Conservation (phyloP, 1,284 basidiomycete species). For the Ganoderma sinense region DNA sequence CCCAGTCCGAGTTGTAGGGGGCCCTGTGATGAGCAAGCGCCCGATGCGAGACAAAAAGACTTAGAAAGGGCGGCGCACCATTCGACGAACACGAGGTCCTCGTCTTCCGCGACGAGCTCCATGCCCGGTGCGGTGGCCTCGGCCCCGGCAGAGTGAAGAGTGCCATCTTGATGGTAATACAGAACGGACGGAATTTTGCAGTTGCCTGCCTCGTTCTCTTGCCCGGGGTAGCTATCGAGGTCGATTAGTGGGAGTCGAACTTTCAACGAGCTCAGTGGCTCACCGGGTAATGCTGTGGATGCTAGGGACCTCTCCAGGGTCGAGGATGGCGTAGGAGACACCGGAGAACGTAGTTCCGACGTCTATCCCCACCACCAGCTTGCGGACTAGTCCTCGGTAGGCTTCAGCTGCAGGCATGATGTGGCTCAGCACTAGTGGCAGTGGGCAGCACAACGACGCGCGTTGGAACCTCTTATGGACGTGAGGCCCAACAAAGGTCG, state of each 20-base stretch:
- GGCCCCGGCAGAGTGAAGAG: slow-evolving; percentile 56
- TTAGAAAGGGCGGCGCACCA: slow-evolving; percentile 50
- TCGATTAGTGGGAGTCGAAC: not conserved
- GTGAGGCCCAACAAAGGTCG: not conserved
- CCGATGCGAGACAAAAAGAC: not conserved
- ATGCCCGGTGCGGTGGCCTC: slow-evolving; percentile 55
- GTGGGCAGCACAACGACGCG: not conserved
- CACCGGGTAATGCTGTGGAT: slow-evolving; percentile 55
- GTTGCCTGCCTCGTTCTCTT: slow-evolving; percentile 49
- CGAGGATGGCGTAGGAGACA: slow-evolving; percentile 52
- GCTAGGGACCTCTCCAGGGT: slow-evolving; percentile 55
- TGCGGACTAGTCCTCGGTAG: slow-evolving; percentile 38
- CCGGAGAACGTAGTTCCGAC: slow-evolving; percentile 63
- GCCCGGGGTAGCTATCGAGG: slow-evolving; percentile 48
- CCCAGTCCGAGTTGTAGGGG: too few species aligned
- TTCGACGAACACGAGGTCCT: slow-evolving; percentile 55
- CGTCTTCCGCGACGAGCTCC: slow-evolving; percentile 51
- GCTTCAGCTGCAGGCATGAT: slow-evolving; percentile 20
- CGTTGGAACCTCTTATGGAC: not conserved
- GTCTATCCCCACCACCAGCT: slow-evolving; percentile 57
- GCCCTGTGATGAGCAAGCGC: not conserved
- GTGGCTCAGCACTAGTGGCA: too few species aligned
- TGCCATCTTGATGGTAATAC: slow-evolving; percentile 57
- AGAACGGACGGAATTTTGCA: slow-evolving; percentile 65
- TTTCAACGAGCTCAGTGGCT: not conserved